phyloP scores from a whole-genome alignment of 2,329 filamentous ascomycete species.

The Didymosphaeria variabile region DNA sequence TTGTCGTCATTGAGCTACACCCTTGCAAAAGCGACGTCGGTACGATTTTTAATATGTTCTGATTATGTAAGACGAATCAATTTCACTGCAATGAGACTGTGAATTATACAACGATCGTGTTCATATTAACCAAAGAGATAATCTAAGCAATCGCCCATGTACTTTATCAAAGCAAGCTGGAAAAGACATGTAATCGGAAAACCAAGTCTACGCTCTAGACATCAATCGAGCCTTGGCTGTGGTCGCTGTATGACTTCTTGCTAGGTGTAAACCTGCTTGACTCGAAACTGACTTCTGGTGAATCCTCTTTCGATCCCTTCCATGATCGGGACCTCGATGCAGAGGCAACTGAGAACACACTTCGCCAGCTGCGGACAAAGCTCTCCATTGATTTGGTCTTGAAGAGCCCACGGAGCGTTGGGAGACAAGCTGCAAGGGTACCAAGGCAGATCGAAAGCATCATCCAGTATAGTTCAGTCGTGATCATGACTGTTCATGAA shows the following conservation, averaged over 20 bases:
- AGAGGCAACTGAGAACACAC: neutral
- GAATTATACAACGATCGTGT: too few relatives aligned
- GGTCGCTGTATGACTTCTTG: neutral
- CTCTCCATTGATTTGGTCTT: slow-evolving; percentile 12
- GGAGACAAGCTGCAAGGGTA: slow-evolving; percentile 19
- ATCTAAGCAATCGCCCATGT: neutral
- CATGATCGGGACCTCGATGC: neutral
- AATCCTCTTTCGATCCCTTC: neutral
- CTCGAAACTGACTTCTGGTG: neutral
- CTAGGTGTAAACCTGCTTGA: neutral
- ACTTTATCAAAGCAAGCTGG: neutral
- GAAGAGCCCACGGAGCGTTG: slow-evolving; percentile 20
- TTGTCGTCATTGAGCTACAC: too few relatives aligned
- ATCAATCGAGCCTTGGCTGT: neutral
- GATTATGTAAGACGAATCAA: too few relatives aligned
- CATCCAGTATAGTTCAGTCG: slow-evolving; percentile 21
- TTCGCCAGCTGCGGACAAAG: neutral
- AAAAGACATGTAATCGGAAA: neutral
- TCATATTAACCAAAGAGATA: neutral
- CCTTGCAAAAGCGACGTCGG: too few relatives aligned
- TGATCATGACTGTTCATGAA: slow-evolving; percentile 17
- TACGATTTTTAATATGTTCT: too few relatives aligned
- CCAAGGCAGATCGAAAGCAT: slow-evolving; percentile 19
- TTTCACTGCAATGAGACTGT: too few relatives aligned
- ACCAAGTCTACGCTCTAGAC: neutral